These are phyloP conservation scores for Aplosporella prunicola DNA, from an alignment of 2,329 filamentous ascomycete species.

Conservation along the genomic window DNA sequence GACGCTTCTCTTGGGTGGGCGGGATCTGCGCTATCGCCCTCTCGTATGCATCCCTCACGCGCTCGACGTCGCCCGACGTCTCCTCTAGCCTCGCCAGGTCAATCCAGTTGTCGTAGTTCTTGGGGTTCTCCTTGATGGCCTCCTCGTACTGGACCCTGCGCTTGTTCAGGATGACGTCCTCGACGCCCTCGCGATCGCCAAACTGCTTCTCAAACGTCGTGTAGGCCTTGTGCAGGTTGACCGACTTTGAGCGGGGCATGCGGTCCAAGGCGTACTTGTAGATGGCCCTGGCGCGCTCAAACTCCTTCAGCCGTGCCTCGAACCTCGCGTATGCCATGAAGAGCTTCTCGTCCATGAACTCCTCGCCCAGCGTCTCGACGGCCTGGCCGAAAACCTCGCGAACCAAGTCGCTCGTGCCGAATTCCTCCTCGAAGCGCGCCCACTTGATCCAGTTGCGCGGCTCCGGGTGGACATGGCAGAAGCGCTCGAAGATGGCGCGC, in stretches of 20 bases:
- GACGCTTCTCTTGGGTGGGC: conserved; percentile 89
- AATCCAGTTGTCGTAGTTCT: conserved; percentile 97
- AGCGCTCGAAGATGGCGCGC: conserved; percentile 80
- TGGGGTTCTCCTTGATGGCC: conserved; percentile 83
- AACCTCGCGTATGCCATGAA: conserved; percentile 95
- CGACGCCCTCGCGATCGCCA: conserved; percentile 83
- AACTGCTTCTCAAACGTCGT: conserved; percentile 98
- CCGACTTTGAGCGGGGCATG: conserved; percentile 77
- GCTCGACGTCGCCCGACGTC: conserved; percentile 67
- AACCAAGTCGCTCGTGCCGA: conserved; percentile 82
- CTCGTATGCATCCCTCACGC: conserved; percentile 88
- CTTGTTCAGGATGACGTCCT: conserved; percentile 93
- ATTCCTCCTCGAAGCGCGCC: conserved; percentile 95
- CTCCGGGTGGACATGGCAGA: conserved; percentile 87
- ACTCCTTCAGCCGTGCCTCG: conserved; percentile 89
- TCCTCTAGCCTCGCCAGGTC: conserved; percentile 91
- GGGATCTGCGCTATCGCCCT: conserved; percentile 91
- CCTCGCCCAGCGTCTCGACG: conserved; percentile 81
- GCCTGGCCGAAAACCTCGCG: conserved; percentile 84
- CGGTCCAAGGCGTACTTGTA: conserved; percentile 95
- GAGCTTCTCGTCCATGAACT: conserved; percentile 91
- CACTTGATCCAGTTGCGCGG: conserved; percentile 98
- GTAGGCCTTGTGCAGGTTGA: conserved; percentile 81
- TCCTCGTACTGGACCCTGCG: conserved; percentile 89
- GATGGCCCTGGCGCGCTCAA: conserved; percentile 85